A percentile compares a stretch with the other conserved stretches of the same genome.
phyloP scores from a whole-genome alignment of 2,329 filamentous ascomycete genomes.

The Sarocladium strictum region DNA sequence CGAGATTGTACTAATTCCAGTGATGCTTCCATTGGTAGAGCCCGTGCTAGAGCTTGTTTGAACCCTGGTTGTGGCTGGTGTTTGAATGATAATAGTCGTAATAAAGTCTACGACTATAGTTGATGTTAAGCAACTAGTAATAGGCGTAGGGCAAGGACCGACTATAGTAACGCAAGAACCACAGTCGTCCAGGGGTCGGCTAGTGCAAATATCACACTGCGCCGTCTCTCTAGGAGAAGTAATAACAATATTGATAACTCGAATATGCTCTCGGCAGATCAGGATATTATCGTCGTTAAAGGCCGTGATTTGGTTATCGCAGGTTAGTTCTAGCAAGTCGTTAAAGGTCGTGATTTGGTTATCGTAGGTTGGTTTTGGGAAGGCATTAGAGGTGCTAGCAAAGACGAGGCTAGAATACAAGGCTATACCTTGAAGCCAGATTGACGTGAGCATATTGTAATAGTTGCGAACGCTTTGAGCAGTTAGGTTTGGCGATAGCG shows the following conservation, averaged over 20 bases:
- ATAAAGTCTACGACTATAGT: too few relatives aligned
- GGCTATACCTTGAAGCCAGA: neutral
- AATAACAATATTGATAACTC: too few relatives aligned
- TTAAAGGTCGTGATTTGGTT: neutral
- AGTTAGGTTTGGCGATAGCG: too few relatives aligned
- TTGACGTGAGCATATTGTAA: neutral
- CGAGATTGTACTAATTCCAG: neutral
- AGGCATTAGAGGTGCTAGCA: neutral
- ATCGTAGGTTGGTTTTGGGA: neutral
- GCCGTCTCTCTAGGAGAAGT: neutral
- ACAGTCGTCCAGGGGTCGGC: neutral
- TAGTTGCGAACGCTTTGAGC: too few relatives aligned
- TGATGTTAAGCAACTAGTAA: too few relatives aligned
- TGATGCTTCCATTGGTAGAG: neutral
- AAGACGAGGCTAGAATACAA: too few relatives aligned
- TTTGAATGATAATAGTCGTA: too few relatives aligned
- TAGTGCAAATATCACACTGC: neutral
- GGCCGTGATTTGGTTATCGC: neutral
- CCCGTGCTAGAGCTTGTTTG: neutral
- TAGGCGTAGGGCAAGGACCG: too few relatives aligned
- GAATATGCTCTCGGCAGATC: neutral
- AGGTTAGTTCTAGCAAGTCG: too few relatives aligned
- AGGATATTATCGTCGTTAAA: neutral
- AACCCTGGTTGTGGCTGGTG: neutral
- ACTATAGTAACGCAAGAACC: neutral